phyloP scores from a whole-genome alignment of 306 rosid species.

The Cicer arietinum region DNA sequence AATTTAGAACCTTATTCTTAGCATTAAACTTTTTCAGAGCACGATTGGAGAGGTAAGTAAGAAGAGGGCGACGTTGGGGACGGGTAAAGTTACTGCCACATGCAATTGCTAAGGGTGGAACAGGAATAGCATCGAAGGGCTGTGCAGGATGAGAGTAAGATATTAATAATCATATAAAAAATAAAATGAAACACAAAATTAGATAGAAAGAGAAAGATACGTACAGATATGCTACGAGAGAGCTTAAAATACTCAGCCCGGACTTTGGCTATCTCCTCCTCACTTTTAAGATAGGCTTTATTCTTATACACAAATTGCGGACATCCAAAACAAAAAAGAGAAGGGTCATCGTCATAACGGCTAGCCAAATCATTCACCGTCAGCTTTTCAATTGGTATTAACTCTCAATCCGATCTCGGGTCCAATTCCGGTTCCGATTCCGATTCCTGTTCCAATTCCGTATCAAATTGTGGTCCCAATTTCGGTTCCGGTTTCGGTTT shows the following conservation, averaged over 20 bases:
- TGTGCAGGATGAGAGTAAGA: too few species aligned
- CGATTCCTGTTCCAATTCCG: too few species aligned
- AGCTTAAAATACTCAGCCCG: not conserved
- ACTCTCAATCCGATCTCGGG: not conserved
- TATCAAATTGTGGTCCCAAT: too few species aligned
- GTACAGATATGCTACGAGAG: not conserved
- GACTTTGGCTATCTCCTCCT: not conserved
- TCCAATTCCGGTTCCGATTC: not conserved
- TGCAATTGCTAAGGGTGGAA: not conserved
- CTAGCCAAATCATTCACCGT: too few species aligned
- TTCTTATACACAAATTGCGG: not conserved
- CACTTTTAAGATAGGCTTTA: not conserved
- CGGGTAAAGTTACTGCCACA: not conserved
- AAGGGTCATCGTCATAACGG: not conserved
- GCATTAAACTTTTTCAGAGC: not conserved
- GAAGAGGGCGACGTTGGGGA: not conserved
- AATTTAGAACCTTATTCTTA: not conserved
- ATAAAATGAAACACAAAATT: too few species aligned
- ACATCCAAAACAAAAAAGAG: not conserved
- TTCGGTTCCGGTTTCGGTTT: too few species aligned
- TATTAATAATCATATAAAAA: too few species aligned
- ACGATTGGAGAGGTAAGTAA: not conserved
- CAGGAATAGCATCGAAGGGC: not conserved
- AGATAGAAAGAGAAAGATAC: too few species aligned
- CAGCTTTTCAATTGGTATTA: not conserved